phyloP scores from a whole-genome alignment of 1,139 yeast genomes.

The Pichia inconspicua region DNA sequence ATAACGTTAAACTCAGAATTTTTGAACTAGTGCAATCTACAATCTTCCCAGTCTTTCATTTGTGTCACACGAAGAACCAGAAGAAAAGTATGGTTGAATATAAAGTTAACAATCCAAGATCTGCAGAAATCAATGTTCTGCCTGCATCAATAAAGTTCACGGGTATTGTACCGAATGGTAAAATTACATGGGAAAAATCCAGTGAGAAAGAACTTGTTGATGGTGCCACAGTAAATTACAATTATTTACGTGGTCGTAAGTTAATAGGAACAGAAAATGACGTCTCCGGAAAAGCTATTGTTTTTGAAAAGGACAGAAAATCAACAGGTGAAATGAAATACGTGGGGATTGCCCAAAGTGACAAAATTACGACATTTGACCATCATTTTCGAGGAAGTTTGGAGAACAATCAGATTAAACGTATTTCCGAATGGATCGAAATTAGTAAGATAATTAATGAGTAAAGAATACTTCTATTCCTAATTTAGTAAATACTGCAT shows the following conservation, averaged over 20 bases:
- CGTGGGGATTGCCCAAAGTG: constrained; percentile 6
- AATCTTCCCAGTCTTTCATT: no score
- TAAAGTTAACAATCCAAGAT: neutral
- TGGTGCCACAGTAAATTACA: neutral
- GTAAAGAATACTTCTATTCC: neutral
- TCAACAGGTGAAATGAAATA: neutral
- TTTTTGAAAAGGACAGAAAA: neutral
- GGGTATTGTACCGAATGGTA: constrained; percentile 10
- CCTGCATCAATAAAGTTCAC: constrained; percentile 13
- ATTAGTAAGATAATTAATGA: constrained; percentile 6
- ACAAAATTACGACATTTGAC: constrained; percentile 3
- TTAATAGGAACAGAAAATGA: constrained; percentile 2
- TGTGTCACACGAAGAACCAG: neutral
- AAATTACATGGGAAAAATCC: constrained; percentile 6
- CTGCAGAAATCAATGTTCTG: constrained; percentile 6
- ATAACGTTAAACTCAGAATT: no score
- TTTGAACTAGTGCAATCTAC: no score
- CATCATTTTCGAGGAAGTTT: neutral
- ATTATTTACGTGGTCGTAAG: constrained; percentile 18
- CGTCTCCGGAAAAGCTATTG: neutral
- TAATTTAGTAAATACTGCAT: no score
- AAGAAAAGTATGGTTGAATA: neutral
- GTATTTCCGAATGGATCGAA: constrained; percentile 13
- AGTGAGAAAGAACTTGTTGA: neutral
- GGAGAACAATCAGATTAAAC: constrained; percentile 6